Conservation (phyloP, 1,284 basidiomycete species). For the Ganoderma multipileum region DNA sequence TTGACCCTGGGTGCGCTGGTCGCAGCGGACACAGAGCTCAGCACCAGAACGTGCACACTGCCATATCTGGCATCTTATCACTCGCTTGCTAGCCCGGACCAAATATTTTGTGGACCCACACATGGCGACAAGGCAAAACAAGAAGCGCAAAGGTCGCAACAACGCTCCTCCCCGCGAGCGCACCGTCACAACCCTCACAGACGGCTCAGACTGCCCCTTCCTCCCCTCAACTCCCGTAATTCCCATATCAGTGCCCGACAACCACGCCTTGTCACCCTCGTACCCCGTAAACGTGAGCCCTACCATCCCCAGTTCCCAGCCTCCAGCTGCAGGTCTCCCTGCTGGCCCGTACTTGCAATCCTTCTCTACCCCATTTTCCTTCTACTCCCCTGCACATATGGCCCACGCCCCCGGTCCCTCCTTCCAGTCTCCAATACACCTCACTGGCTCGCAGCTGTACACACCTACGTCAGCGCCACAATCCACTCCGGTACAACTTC, state of each 20-base stretch:
- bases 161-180: conserved; percentile 60
- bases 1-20: background rate
- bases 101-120: conserved; percentile 34
- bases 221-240: conserved; percentile 54
- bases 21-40: background rate
- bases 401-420: conserved; percentile 15
- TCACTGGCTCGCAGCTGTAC: conserved; percentile 26
- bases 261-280: conserved; percentile 42
- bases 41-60: background rate
- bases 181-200: conserved; percentile 68
- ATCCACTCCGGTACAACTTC: conserved; percentile 24
- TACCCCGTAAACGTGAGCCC: conserved; percentile 38
- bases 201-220: conserved; percentile 57
- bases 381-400: conserved; percentile 37
- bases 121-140: conserved; percentile 67
- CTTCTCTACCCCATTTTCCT: conserved; percentile 33
- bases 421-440: conserved; percentile 36
- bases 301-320: conserved; percentile 28
- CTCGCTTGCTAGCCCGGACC: conserved; percentile 20
- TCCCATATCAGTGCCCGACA: conserved; percentile 26
- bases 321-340: conserved; percentile 29
- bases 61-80: conserved; percentile 18
- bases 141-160: conserved; percentile 63
- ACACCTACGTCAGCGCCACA: conserved; percentile 22
- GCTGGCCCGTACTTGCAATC: conserved; percentile 27